These are phyloP conservation scores for Wickerhamomyces sp. DNA, from an alignment of 1,139 yeast genomes.

Conservation along the genomic window DNA sequence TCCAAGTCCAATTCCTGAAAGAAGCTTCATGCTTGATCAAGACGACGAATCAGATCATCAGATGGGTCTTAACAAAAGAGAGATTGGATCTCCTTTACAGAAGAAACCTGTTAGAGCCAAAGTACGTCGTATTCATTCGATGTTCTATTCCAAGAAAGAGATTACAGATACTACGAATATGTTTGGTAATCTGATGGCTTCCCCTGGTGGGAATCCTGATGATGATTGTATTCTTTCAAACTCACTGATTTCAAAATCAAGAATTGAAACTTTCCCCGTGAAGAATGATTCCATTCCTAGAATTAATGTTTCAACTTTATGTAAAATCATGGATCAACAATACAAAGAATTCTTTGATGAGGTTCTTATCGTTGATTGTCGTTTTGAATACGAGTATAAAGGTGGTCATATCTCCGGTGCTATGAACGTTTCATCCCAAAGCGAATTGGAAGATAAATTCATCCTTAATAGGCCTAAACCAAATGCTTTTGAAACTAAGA, in stretches of 20 bases:
- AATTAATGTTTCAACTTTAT: constrained; percentile 61
- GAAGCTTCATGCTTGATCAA: constrained; percentile 5
- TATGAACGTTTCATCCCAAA: constrained; percentile 66
- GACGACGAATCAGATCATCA: constrained; percentile 7
- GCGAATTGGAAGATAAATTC: constrained; percentile 53
- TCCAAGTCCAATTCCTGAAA: constrained; percentile 24
- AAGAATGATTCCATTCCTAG: constrained; percentile 66
- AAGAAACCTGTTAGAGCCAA: constrained; percentile 27
- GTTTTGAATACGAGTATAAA: constrained; percentile 84
- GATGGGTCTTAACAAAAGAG: constrained; percentile 20
- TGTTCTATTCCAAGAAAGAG: constrained; percentile 48
- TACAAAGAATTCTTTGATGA: constrained; percentile 53
- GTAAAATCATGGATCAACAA: constrained; percentile 55
- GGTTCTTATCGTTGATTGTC: constrained; percentile 69
- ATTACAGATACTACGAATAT: constrained; percentile 26
- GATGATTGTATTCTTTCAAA: constrained; percentile 13
- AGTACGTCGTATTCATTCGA: constrained; percentile 60
- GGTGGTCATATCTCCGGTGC: constrained; percentile 94
- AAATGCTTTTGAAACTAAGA: constrained; percentile 17
- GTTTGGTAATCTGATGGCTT: constrained; percentile 21
- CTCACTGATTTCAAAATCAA: constrained; percentile 33
- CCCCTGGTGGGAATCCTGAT: constrained; percentile 15
- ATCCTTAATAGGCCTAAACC: constrained; percentile 19
- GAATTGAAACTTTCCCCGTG: constrained; percentile 41
- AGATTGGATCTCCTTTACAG: constrained; percentile 27